These are phyloP conservation scores for Pyrenochaeta sp. DNA, from an alignment of 2,329 filamentous ascomycete species.

Conservation along the genomic window DNA sequence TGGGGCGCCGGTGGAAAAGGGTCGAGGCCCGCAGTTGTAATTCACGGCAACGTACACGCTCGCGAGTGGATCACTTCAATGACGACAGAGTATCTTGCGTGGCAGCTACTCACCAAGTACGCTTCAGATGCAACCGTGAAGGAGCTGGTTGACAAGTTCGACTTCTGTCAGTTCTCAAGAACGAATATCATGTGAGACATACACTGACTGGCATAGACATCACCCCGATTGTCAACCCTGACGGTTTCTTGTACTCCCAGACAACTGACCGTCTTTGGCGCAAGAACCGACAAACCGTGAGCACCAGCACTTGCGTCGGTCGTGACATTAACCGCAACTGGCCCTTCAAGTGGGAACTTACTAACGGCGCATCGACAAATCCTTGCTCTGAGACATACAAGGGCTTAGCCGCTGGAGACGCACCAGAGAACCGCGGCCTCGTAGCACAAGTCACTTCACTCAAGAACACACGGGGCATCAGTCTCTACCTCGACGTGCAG, in stretches of 20 bases:
- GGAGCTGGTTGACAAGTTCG: conserved; percentile 47
- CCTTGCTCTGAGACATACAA: conserved; percentile 51
- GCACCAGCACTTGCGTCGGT: conserved; percentile 43
- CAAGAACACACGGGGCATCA: conserved; percentile 58
- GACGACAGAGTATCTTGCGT: conserved; percentile 44
- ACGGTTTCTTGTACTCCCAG: conserved; percentile 50
- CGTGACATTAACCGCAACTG: conserved; percentile 53
- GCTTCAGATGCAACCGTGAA: conserved; percentile 41
- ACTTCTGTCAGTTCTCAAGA: conserved; percentile 26
- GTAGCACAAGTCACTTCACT: conserved; percentile 53
- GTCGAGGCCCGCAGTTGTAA: conserved; percentile 46
- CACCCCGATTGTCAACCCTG: conserved; percentile 30
- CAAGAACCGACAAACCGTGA: conserved; percentile 49
- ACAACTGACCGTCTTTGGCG: conserved; percentile 52
- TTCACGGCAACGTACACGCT: conserved; percentile 48
- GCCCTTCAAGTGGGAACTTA: conserved; percentile 47
- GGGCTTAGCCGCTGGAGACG: conserved; percentile 41
- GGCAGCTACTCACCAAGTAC: conserved; percentile 48
- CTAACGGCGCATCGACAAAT: conserved; percentile 46
- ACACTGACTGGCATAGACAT: conserved; percentile 20
- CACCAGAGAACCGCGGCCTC: conserved; percentile 51
- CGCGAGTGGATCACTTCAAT: conserved; percentile 49
- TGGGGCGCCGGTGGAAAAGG: conserved; percentile 49
- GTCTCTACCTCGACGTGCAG: conserved; percentile 71
- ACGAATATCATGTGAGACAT: no score